These are phyloP conservation scores for Coleophoma cylindrospora DNA, from an alignment of 2,329 filamentous ascomycete genomes.

Conservation along the genomic window DNA sequence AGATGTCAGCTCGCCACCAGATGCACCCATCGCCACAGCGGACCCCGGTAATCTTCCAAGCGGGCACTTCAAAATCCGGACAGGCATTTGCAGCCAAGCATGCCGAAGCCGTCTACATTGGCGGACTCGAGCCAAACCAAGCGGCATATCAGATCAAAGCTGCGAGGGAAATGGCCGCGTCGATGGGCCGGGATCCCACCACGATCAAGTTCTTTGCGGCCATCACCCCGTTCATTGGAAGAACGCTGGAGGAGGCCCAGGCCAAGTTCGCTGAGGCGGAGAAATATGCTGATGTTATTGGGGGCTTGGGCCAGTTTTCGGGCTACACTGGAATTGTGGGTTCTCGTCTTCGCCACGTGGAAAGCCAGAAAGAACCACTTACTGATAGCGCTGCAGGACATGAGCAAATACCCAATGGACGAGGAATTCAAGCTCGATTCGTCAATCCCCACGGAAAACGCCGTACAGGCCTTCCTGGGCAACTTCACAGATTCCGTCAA, in stretches of 20 bases:
- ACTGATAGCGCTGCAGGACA: slow-evolving; percentile 28
- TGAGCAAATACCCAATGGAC: slow-evolving; percentile 53
- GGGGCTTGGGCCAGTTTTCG: slow-evolving; percentile 62
- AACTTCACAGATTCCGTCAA: slow-evolving; percentile 35
- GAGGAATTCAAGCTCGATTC: slow-evolving; percentile 41
- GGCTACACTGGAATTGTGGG: slow-evolving; percentile 60
- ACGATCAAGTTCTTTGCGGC: slow-evolving; percentile 63
- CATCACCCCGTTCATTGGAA: slow-evolving; percentile 58
- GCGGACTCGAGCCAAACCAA: slow-evolving; percentile 53
- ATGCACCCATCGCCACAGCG: slow-evolving; percentile 60
- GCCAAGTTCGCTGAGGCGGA: slow-evolving; percentile 56
- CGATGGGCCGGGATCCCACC: slow-evolving; percentile 48
- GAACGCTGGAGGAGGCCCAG: slow-evolving; percentile 60
- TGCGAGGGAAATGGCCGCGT: slow-evolving; percentile 48
- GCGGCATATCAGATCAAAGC: slow-evolving; percentile 57
- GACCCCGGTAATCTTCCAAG: slow-evolving; percentile 63
- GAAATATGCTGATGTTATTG: slow-evolving; percentile 56
- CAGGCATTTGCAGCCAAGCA: slow-evolving; percentile 59
- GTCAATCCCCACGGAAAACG: slow-evolving; percentile 5
- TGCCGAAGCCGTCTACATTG: slow-evolving; percentile 66
- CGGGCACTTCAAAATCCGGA: slow-evolving; percentile 58
- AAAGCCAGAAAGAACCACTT: no score
- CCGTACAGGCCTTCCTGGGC: slow-evolving; percentile 36
- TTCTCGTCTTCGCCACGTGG: no score
- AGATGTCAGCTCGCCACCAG: not conserved